A percentile compares a stretch with the other conserved stretches of the same genome.
Evolutionary conservation across 1,284 basidiomycete genomes (phyloP).

Genomic region (Coniophora puteana): DNA sequence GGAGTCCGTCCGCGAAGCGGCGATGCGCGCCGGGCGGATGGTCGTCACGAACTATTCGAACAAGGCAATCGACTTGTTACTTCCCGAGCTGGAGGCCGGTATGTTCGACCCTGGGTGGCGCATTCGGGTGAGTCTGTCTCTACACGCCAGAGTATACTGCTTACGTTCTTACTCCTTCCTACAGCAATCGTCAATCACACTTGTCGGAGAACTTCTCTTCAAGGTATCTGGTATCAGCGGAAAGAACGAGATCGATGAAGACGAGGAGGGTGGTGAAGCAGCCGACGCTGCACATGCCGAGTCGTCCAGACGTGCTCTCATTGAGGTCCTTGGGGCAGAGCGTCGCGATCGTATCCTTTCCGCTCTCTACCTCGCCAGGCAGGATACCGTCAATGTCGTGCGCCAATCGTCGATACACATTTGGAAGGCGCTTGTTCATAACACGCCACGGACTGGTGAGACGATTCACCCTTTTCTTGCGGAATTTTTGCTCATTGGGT

Average conservation of each 20-base stretch:
- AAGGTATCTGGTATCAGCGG: conserved; percentile 97
- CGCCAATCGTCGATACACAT: conserved; percentile 93
- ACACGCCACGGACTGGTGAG: conserved; percentile 78
- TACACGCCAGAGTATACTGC: background rate
- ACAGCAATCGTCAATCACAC: conserved; percentile 91
- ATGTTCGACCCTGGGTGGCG: conserved; percentile 97
- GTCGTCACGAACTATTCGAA: conserved; percentile 94
- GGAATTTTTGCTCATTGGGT: conserved; percentile 2
- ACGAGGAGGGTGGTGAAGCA: conserved; percentile 54
- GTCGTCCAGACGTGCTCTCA: conserved; percentile 79
- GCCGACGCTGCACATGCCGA: conserved; percentile 68
- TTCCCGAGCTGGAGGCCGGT: conserved; percentile 93
- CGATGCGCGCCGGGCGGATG: conserved; percentile 99
- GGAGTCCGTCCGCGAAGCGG: conserved; percentile 93
- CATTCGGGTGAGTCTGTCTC: conserved; percentile 67
- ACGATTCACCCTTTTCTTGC: conserved; percentile 1
- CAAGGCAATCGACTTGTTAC: conserved; percentile 89
- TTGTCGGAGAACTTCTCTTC: conserved; percentile 96
- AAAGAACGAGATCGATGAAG: conserved; percentile 85
- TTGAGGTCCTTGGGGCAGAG: conserved; percentile 87
- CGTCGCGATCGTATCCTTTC: conserved; percentile 89
- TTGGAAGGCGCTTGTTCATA: conserved; percentile 97
- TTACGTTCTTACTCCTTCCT: conserved; percentile 11
- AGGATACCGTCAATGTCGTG: conserved; percentile 89
- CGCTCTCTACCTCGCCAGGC: conserved; percentile 89